Conservation (phyloP, 306 rosid species). For the Sicyos baderoa region DNA sequence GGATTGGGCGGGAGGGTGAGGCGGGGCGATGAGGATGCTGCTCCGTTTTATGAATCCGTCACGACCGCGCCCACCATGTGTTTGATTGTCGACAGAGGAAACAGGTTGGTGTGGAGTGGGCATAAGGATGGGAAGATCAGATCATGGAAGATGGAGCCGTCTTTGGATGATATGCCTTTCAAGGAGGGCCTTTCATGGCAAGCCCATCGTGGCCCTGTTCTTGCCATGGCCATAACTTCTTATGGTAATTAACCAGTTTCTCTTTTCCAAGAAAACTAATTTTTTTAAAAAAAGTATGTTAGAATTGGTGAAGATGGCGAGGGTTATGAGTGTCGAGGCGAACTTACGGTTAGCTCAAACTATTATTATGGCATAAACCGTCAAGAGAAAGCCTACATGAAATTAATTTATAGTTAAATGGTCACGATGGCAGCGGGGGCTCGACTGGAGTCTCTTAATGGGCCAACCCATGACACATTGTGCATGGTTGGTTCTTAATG, state of each 20-base stretch:
- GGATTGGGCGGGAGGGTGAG: slow-evolving; percentile 70
- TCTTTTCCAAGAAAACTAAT: neutral
- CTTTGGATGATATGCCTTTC: slow-evolving; percentile 50
- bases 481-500: neutral
- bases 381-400: no score
- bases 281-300: neutral
- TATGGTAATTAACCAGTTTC: slow-evolving; percentile 38
- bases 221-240: slow-evolving; percentile 52
- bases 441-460: no score
- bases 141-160: slow-evolving; percentile 82
- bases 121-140: slow-evolving; percentile 95
- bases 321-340: neutral
- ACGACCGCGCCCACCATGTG: slow-evolving; percentile 68
- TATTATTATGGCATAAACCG: no score
- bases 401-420: no score
- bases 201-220: slow-evolving; percentile 85
- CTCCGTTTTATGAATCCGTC: slow-evolving; percentile 67
- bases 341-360: no score
- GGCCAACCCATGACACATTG: neutral
- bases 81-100: slow-evolving; percentile 57
- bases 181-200: slow-evolving; percentile 99
- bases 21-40: slow-evolving; percentile 91
- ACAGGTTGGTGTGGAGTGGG: slow-evolving; percentile 70
- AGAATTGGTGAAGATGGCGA: neutral
- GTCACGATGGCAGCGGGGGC: no score